Evolutionary conservation across 371 early-diverging fungal species (phyloP).

Genomic region (Mortierella sp.): DNA sequence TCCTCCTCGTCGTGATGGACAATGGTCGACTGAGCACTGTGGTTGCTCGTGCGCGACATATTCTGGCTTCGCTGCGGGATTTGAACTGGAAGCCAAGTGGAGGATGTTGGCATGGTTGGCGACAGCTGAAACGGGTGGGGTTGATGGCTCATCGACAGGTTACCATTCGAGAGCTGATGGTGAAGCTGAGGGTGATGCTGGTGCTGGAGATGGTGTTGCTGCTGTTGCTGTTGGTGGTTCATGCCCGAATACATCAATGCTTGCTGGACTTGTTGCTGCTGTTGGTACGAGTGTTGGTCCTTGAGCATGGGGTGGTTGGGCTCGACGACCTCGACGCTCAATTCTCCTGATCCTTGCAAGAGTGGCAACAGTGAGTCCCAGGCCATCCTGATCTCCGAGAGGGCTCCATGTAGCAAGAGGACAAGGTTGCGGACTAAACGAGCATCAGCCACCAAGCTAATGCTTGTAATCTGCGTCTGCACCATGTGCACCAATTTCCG

Average conservation of each 20-base stretch:
- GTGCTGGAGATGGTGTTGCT: conserved; percentile 16
- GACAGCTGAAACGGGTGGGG: conserved; percentile 42
- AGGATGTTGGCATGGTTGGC: conserved; percentile 33
- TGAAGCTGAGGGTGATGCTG: conserved; percentile 13
- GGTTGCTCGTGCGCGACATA: conserved; percentile 50
- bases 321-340: conserved; percentile 25
- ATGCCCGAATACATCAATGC: not conserved
- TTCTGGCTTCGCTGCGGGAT: conserved; percentile 53
- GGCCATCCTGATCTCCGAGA: conserved; percentile 66
- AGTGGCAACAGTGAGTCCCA: conserved; percentile 60
- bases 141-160: conserved; percentile 21
- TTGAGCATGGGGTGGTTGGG: conserved; percentile 21
- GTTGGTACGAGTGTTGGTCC: conserved; percentile 11
- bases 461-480: conserved; percentile 44
- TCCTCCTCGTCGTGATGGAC: conserved; percentile 44
- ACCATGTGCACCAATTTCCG: conserved; percentile 46
- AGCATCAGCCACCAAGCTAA: conserved; percentile 55
- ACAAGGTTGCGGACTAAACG: conserved; percentile 64
- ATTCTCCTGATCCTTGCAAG: conserved; percentile 31
- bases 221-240: conserved; percentile 21
- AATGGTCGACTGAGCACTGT: conserved; percentile 37
- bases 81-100: conserved; percentile 36
- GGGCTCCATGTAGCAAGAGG: conserved; percentile 62
- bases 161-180: conserved; percentile 9
- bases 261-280: conserved; percentile 19